These are phyloP conservation scores for Thozetella sp. DNA, from an alignment of 495 filamentous ascomycete genomes.

Conservation along the genomic window DNA sequence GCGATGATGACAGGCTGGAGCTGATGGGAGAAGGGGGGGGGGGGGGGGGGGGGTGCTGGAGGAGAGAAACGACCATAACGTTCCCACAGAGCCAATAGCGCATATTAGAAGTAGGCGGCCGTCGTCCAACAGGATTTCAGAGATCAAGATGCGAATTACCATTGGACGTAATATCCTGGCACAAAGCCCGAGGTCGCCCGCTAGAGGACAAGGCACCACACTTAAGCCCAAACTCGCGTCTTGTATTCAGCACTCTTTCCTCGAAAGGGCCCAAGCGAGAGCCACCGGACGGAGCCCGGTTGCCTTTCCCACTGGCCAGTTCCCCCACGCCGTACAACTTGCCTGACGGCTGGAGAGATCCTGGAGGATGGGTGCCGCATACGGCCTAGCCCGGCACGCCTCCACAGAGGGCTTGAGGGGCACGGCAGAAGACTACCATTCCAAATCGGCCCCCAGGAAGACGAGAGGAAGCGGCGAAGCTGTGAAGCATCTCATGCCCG, in stretches of 20 bases:
- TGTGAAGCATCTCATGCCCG: background rate
- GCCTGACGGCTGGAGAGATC: constrained; percentile 13
- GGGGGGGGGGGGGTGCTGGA: background rate
- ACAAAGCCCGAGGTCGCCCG: constrained; percentile 32
- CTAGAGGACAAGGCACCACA: background rate
- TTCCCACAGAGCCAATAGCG: constrained; percentile 7
- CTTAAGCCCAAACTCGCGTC: background rate
- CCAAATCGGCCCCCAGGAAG: background rate
- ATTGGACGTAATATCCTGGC: constrained; percentile 44
- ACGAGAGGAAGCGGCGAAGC: background rate
- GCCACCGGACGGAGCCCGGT: constrained; percentile 12
- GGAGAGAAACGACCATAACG: background rate
- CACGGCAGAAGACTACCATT: too few species aligned
- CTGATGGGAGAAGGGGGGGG: too few species aligned
- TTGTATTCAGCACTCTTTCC: too few species aligned
- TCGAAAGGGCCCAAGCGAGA: constrained; percentile 26
- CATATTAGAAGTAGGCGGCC: constrained; percentile 16
- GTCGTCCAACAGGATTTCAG: constrained; percentile 31
- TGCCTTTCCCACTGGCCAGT: constrained; percentile 27
- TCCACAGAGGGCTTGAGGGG: constrained; percentile 13
- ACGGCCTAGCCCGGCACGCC: constrained; percentile 16
- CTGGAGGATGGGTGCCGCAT: constrained; percentile 16
- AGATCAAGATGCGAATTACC: constrained; percentile 18
- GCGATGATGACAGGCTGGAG: too few species aligned
- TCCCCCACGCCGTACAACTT: constrained; percentile 8